These are phyloP conservation scores for Diplodia sapinea DNA, from an alignment of 2,329 filamentous ascomycete species.

Conservation along the genomic window DNA sequence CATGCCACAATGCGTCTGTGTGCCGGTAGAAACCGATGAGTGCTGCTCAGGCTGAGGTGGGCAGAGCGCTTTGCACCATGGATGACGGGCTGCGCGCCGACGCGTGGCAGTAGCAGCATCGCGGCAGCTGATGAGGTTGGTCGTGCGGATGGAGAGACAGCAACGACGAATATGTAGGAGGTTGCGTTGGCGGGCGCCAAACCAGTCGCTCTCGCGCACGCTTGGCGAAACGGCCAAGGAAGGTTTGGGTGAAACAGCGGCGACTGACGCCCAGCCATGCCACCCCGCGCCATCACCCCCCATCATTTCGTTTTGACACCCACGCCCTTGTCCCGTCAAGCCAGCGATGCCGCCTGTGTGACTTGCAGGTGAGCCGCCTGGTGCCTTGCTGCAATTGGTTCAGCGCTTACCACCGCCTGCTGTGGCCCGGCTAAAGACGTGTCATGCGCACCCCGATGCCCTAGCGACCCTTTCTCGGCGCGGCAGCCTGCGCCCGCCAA, in stretches of 20 bases:
- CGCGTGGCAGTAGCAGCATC: not conserved
- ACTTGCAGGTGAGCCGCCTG: conserved; percentile 1
- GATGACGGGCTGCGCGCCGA: not conserved
- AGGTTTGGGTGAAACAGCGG: conserved; percentile 22
- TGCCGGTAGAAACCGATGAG: not conserved
- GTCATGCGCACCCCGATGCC: conserved; percentile 19
- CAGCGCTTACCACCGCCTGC: not conserved
- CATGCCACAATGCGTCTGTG: not conserved
- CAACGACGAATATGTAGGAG: not conserved
- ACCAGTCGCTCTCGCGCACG: conserved; percentile 1
- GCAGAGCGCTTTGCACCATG: not conserved
- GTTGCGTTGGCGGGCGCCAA: not conserved
- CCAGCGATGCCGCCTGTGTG: conserved; percentile 1
- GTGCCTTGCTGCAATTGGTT: not conserved
- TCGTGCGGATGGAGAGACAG: not conserved
- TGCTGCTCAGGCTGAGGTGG: not conserved
- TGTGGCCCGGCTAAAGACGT: conserved; percentile 10
- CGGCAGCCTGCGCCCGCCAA: not conserved
- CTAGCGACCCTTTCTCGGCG: conserved; percentile 18
- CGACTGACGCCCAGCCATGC: not conserved
- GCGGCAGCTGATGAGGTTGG: not conserved
- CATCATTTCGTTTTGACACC: conserved; percentile 8
- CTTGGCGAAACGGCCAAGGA: conserved; percentile 17
- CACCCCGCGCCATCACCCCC: conserved; percentile 4
- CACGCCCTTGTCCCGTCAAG: not conserved